These are phyloP conservation scores for Pythium volutum DNA, from an alignment of 352 stramenopile species.

Conservation along the genomic window DNA sequence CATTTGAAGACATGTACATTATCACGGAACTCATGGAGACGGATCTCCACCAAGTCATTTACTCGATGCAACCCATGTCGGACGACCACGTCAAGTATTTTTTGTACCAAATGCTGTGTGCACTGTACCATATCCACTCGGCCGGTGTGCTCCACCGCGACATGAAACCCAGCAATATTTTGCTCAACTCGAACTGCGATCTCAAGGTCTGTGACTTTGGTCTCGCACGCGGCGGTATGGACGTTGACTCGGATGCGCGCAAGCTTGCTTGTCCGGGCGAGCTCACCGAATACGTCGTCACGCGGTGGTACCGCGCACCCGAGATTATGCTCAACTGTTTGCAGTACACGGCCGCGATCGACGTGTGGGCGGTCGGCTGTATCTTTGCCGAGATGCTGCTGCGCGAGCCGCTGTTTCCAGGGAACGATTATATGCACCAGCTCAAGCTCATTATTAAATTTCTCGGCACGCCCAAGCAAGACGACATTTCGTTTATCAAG, in stretches of 20 bases:
- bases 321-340: slow-evolving; percentile 82
- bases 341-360: slow-evolving; percentile 81
- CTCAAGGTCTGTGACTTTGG: slow-evolving; percentile 91
- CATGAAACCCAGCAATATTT: slow-evolving; percentile 96
- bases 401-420: slow-evolving; percentile 97
- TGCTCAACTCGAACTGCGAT: slow-evolving; percentile 92
- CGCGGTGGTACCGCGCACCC: slow-evolving; percentile 56
- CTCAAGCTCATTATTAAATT: slow-evolving; percentile 97
- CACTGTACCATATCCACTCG: slow-evolving; percentile 92
- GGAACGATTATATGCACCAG: slow-evolving; percentile 92
- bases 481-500: slow-evolving; percentile 80
- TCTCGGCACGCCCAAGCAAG: slow-evolving; percentile 92
- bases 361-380: slow-evolving; percentile 97
- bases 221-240: slow-evolving; percentile 82
- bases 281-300: slow-evolving; percentile 83
- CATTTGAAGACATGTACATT: slow-evolving; percentile 91
- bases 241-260: slow-evolving; percentile 77
- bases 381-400: slow-evolving; percentile 99
- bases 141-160: slow-evolving; percentile 94
- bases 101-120: slow-evolving; percentile 88
- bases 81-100: slow-evolving; percentile 88
- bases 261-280: slow-evolving; percentile 63
- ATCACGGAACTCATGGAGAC: slow-evolving; percentile 89
- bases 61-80: slow-evolving; percentile 79
- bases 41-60: slow-evolving; percentile 87